These are phyloP conservation scores for Cladosporium sp. DNA, from an alignment of 2,329 filamentous ascomycete species.

Conservation along the genomic window DNA sequence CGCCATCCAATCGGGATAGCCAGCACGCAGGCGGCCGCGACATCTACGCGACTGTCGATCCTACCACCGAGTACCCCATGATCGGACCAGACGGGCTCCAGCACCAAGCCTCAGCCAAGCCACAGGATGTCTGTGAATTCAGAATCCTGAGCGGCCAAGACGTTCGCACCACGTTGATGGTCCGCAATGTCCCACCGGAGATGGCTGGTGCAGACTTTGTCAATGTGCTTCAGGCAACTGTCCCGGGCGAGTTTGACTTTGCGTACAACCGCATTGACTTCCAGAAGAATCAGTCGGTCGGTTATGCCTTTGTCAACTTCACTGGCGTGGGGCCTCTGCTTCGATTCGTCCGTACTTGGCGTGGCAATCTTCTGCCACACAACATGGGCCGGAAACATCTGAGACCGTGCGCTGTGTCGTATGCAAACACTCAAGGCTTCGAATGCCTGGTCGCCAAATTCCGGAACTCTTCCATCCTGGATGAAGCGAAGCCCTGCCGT, in stretches of 20 bases:
- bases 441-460: constrained; percentile 93
- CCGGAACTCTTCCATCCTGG: constrained; percentile 93
- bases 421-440: constrained; percentile 93
- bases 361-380: constrained; percentile 57
- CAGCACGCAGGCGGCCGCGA: neutral
- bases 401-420: constrained; percentile 86
- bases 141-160: constrained; percentile 42
- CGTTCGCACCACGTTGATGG: constrained; percentile 65
- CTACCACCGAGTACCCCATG: neutral
- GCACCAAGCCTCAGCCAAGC: neutral
- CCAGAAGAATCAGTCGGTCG: constrained; percentile 61
- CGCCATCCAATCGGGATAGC: neutral
- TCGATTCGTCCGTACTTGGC: constrained; percentile 56
- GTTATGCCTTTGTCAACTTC: constrained; percentile 97
- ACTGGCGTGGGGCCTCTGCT: constrained; percentile 72
- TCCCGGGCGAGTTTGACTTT: constrained; percentile 84
- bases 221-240: constrained; percentile 71
- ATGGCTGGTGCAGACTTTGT: constrained; percentile 66
- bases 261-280: constrained; percentile 82
- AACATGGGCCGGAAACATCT: constrained; percentile 46
- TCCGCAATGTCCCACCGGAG: constrained; percentile 91
- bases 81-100: neutral
- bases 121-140: constrained; percentile 36
- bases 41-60: neutral
- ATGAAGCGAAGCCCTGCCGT: constrained; percentile 74